Percentiles rank a stretch among this genome's conserved stretches.
phyloP scores from a whole-genome alignment of 2,329 filamentous ascomycete species.

The Lasiodiplodia theobromae region DNA sequence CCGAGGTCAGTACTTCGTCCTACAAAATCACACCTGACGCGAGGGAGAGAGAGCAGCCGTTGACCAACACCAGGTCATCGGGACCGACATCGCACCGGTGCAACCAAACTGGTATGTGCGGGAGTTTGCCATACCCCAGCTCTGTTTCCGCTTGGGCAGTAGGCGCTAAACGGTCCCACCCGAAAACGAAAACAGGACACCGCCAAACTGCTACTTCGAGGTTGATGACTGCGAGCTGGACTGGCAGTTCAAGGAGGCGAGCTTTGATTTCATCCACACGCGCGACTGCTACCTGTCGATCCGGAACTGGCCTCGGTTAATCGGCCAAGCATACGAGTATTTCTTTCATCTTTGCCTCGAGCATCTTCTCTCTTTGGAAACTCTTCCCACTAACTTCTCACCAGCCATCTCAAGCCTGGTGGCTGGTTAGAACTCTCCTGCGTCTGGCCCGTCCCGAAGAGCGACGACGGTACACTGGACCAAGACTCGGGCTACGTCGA shows the following conservation, averaged over 20 bases:
- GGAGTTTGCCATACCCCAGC: neutral
- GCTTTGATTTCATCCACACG: slow-evolving; percentile 54
- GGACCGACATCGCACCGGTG: slow-evolving; percentile 40
- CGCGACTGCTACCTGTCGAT: slow-evolving; percentile 27
- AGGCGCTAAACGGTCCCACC: neutral
- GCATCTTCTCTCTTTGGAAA: neutral
- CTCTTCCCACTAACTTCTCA: neutral
- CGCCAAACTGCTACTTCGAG: slow-evolving; percentile 56
- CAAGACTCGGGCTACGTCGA: slow-evolving; percentile 13
- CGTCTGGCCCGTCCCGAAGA: slow-evolving; percentile 25
- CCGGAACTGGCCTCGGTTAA: slow-evolving; percentile 22
- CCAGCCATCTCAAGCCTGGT: slow-evolving; percentile 22
- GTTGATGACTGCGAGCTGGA: slow-evolving; percentile 54
- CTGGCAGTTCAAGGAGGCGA: slow-evolving; percentile 45
- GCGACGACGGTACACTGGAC: slow-evolving; percentile 27
- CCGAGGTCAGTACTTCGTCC: slow-evolving; percentile 13
- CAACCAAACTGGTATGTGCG: slow-evolving; percentile 24
- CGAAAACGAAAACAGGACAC: slow-evolving; percentile 46
- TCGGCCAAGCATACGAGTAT: slow-evolving; percentile 26
- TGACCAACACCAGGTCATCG: slow-evolving; percentile 17
- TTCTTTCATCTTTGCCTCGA: neutral
- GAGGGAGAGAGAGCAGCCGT: neutral
- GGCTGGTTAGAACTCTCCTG: slow-evolving; percentile 27
- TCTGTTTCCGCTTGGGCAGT: too few species aligned
- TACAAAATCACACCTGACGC: neutral